phyloP scores from a whole-genome alignment of 75 land plant species.

The Ceratopteris richardii region DNA sequence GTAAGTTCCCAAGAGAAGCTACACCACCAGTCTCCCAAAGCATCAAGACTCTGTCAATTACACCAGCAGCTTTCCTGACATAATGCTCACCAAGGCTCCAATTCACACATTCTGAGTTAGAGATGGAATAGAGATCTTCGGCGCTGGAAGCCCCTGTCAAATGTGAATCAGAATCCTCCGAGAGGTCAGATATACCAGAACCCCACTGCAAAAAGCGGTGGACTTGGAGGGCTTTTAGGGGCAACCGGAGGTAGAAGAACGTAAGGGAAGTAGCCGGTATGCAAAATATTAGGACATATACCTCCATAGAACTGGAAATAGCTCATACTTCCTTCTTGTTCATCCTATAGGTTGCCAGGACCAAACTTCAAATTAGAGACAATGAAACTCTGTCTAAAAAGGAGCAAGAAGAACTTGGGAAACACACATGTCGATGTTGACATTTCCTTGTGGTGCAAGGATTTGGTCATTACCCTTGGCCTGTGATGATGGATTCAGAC shows the following conservation, averaged over 20 bases:
- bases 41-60: slow-evolving; percentile 18
- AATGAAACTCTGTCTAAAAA: neutral
- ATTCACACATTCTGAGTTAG: neutral
- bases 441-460: too few relatives aligned
- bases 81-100: slow-evolving; percentile 4
- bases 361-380: neutral
- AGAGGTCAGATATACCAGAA: neutral
- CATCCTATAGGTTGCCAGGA: neutral
- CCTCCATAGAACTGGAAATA: neutral
- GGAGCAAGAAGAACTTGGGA: slow-evolving; percentile 1
- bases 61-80: slow-evolving; percentile 20
- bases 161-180: too few relatives aligned
- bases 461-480: neutral
- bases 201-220: neutral
- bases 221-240: too few relatives aligned
- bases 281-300: neutral
- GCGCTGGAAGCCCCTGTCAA: too few relatives aligned
- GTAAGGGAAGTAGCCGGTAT: neutral
- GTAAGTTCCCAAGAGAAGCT: slow-evolving; percentile 28
- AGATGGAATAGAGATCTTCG: too few relatives aligned
- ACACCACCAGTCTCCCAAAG: slow-evolving; percentile 22
- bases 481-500: neutral
- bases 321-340: neutral
- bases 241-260: neutral
- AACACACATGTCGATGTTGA: neutral